Evolutionary conservation across 495 filamentous ascomycete species (phyloP).

Genomic region (Neurospora sp.): DNA sequence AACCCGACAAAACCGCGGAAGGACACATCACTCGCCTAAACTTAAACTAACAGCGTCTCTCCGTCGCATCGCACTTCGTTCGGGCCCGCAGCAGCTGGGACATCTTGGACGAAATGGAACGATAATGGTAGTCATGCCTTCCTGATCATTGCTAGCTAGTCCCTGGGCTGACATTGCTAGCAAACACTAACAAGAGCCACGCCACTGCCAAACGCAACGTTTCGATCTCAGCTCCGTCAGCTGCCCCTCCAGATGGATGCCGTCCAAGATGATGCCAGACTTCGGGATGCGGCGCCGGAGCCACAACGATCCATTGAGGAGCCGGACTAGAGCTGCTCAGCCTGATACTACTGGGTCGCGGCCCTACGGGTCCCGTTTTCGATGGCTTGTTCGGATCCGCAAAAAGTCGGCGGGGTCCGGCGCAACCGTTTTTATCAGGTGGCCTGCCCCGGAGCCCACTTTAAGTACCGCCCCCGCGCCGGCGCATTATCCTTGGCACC

Average conservation of each 20-base stretch:
- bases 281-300: background rate
- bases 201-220: background rate
- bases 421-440: background rate
- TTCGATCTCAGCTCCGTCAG: background rate
- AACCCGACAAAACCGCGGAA: background rate
- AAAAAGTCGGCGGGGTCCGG: background rate
- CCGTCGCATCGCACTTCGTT: background rate
- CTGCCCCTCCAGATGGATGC: background rate
- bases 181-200: background rate
- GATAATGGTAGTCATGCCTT: background rate
- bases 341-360: background rate
- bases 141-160: background rate
- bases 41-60: background rate
- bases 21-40: background rate
- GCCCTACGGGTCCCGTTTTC: background rate
- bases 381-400: background rate
- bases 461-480: background rate
- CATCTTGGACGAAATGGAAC: background rate
- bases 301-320: background rate
- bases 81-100: background rate
- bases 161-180: background rate
- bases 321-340: background rate
- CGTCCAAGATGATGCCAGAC: background rate
- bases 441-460: background rate
- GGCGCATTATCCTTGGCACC: background rate